Evolutionary conservation across 225 moss, liverwort and hornwort genomes (phyloP), one percentile per base, ranked within the genome.

Genomic region (Physcomitrellopsis africana): DNA sequence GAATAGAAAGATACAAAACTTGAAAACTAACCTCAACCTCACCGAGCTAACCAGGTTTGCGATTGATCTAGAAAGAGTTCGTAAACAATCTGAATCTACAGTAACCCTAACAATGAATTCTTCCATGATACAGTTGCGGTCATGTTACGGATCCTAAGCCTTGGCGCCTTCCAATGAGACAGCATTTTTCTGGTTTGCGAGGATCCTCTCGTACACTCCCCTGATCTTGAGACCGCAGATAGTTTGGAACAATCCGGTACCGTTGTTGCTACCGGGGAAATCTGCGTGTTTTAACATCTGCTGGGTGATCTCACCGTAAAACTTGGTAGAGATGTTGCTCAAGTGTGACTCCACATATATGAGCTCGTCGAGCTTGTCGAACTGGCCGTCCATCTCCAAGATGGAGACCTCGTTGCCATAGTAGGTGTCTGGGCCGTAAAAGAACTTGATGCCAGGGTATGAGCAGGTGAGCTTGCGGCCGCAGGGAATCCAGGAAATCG

Each of bases 141-240:
- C 3, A 13, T 20, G 7, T 48, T 0, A 2, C 32, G 32, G 5
- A 37, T 37, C 52, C 70, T 89, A 87, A 63, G 79, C 89, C 66
- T 78, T 87, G 68, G 85, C 86, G 0, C 85, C 72, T 46, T 76
- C 76, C 78, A 88, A 55, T 12, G 72, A 16, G 44, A 85, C 45
- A 0, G 75, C n/a, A 49, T 78, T 71, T 41, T 46, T 88, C 1
- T 81, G 72, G 23, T 42, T 86, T 1, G 81, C 75, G 18, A 82
- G 11, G 42, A 90, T 78, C 71, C 70, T 83, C 78, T 90, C 90
- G 22, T 29, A 90, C 78, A 90, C 90, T 0, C 79, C 77, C 75
- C 90, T 87, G 77, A 90, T 90, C 85, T 90, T 90, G 23, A 90
- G 76, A 45, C 90, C 90, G 67, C 87, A 87, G 46, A 90, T 88